Conservation (phyloP, 331 rosid genomes). For the Pyracantha coccinea region DNA sequence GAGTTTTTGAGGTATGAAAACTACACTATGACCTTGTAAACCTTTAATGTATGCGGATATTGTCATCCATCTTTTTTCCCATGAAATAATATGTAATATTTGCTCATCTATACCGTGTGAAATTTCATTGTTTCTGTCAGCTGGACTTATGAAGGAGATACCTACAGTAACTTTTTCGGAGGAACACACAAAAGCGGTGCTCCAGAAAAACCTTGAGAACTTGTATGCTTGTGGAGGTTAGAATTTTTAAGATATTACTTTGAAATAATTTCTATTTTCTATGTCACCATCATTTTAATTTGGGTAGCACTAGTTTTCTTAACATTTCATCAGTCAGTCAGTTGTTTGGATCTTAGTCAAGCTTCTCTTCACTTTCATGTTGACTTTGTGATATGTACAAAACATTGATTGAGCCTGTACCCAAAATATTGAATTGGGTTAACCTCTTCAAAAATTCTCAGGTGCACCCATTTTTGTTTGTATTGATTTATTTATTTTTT, state of each 20-base stretch:
- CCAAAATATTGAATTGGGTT: constrained; percentile 69
- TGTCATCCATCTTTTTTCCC: background rate
- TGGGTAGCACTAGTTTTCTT: background rate
- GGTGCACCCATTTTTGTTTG: constrained; percentile 32
- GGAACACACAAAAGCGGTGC: constrained; percentile 51
- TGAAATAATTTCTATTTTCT: background rate
- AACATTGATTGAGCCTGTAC: constrained; percentile 61
- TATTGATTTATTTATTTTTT: background rate
- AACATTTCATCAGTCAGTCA: constrained; percentile 2
- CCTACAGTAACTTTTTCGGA: constrained; percentile 54
- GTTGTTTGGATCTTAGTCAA: constrained; percentile 7
- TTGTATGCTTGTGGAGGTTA: constrained; percentile 88
- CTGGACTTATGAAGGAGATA: constrained; percentile 57
- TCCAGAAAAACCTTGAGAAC: constrained; percentile 63
- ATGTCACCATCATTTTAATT: background rate
- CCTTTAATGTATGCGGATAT: background rate
- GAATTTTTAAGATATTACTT: background rate
- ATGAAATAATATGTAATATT: background rate
- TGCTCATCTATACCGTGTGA: constrained; percentile 3
- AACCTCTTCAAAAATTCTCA: constrained; percentile 46
- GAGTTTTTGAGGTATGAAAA: constrained; percentile 59
- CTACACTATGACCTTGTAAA: background rate
- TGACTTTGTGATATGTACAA: constrained; percentile 41
- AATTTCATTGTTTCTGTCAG: constrained; percentile 31
- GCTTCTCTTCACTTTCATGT: constrained; percentile 12